Conservation (phyloP, 1,139 yeast species). For the Protomyces gravidus region DNA sequence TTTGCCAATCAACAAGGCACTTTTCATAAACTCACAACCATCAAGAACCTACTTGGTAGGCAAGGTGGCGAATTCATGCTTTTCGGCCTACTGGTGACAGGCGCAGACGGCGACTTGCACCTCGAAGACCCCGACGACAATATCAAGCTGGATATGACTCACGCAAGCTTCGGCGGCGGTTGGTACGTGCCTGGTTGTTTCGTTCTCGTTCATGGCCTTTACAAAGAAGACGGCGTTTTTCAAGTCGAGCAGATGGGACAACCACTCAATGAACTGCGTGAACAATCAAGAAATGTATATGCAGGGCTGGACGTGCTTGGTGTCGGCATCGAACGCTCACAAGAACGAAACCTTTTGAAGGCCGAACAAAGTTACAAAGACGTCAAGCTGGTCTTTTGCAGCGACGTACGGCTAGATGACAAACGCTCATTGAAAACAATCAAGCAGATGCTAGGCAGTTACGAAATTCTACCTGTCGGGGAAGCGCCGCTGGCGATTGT, state of each 20-base stretch:
- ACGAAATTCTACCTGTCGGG: slow-evolving; percentile 47
- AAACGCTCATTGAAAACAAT: slow-evolving; percentile 56
- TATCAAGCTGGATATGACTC: slow-evolving; percentile 66
- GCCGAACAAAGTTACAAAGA: slow-evolving; percentile 55
- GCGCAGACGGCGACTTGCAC: slow-evolving; percentile 63
- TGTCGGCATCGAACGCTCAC: slow-evolving; percentile 56
- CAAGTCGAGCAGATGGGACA: slow-evolving; percentile 75
- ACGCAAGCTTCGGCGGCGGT: slow-evolving; percentile 59
- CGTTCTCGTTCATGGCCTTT: slow-evolving; percentile 79
- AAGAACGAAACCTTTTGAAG: slow-evolving; percentile 52
- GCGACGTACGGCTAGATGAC: slow-evolving; percentile 65
- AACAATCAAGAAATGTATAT: slow-evolving; percentile 58
- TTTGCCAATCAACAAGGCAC: slow-evolving; percentile 36
- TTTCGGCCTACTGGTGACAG: slow-evolving; percentile 67
- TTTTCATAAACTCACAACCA: slow-evolving; percentile 59
- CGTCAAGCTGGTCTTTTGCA: slow-evolving; percentile 67
- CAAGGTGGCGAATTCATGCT: slow-evolving; percentile 70
- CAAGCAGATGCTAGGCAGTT: slow-evolving; percentile 51
- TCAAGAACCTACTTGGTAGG: slow-evolving; percentile 80
- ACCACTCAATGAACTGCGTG: slow-evolving; percentile 82
- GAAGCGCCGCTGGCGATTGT: slow-evolving; percentile 57
- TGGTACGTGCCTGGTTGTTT: slow-evolving; percentile 77
- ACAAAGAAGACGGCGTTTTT: slow-evolving; percentile 62
- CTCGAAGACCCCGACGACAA: slow-evolving; percentile 78
- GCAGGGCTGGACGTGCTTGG: slow-evolving; percentile 81